Base-by-base conservation (phyloP, 78 protist genomes). In the Protostelium mycophagum region DNA sequence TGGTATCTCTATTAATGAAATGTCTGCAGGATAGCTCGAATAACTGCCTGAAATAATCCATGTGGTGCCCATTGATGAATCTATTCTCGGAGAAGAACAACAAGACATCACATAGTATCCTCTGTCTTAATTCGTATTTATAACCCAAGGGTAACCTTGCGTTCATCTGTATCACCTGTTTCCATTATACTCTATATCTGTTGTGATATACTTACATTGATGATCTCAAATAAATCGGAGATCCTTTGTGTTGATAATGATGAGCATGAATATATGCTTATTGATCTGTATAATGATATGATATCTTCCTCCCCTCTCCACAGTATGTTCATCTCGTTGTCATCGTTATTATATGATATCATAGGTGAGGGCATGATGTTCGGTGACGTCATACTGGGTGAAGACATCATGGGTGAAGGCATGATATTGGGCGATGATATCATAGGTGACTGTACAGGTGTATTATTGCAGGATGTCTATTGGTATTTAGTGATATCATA, bases 21-120 rank as follows among this genome's bases (percentile, higher is more conserved):
- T 51, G 73, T 5, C 5, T 51, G 73, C 73, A 51, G 73, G 73
- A 5, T 16, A 51, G 31, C 31, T 51, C 16, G 73, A 51, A 51
- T 25, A 51, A 25, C 5, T 51, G 73, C 16, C 16, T 51, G 73
- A 51, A 51, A 51, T 51, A 51, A 25, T 51, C 73, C 73, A 51
- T 25, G 31, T 25, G 5, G 73, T 16, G 5, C 31, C 73, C 73
- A 16, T 51, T 5, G 16, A 51, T 5, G 31, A 16, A 25, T 51
- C 63, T 31, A 37, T 92, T 92, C 28, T 92, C 94, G 87, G 39
- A 85, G 38, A 86, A 92, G 91, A 92, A 92, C 73, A 90, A 29
- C 51, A 92, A 37, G 29, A 92, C 94, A 37, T 92, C 89, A 35
- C 38, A 85, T 36, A 92, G 10, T 0, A 89, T 88, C 36, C 90